Percentiles rank a stretch among this genome's conserved stretches.
Conservation (phyloP, 805 yeast genomes). For the Candida ovalis region DNA sequence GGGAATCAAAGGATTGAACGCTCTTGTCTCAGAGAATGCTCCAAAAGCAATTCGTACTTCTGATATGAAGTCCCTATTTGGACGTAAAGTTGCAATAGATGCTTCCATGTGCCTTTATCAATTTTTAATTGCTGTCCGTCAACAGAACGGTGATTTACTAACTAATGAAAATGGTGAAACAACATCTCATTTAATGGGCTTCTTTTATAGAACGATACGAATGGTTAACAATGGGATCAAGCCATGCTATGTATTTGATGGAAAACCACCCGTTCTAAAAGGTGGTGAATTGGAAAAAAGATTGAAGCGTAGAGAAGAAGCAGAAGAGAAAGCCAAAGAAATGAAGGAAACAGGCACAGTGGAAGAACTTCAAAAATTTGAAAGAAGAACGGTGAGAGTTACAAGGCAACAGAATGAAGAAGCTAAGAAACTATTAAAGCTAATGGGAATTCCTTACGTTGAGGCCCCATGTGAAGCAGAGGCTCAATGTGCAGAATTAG, state of each 20-base stretch:
- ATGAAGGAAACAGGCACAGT: conserved; percentile 76
- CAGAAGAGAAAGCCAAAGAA: conserved; percentile 68
- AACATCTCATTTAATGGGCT: conserved; percentile 90
- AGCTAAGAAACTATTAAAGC: conserved; percentile 70
- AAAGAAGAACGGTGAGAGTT: conserved; percentile 85
- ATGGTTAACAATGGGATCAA: conserved; percentile 91
- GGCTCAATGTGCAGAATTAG: conserved; percentile 95
- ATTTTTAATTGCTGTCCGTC: conserved; percentile 93
- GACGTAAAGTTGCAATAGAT: conserved; percentile 95
- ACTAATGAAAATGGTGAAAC: conserved; percentile 89
- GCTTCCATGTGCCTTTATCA: conserved; percentile 97
- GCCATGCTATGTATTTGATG: conserved; percentile 96
- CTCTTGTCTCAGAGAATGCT: conserved; percentile 84
- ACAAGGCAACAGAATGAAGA: conserved; percentile 91
- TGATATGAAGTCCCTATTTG: conserved; percentile 83
- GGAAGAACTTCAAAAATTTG: conserved; percentile 71
- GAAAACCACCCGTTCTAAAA: conserved; percentile 93
- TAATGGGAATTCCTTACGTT: conserved; percentile 95
- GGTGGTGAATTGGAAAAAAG: conserved; percentile 92
- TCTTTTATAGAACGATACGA: conserved; percentile 88
- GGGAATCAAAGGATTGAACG: conserved; percentile 68
- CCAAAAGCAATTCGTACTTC: conserved; percentile 73
- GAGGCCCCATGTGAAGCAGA: conserved; percentile 98
- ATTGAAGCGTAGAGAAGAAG: conserved; percentile 74
- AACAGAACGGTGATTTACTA: conserved; percentile 92